Conservation (phyloP, 306 rosid species). For the Cucurbita maxima region DNA sequence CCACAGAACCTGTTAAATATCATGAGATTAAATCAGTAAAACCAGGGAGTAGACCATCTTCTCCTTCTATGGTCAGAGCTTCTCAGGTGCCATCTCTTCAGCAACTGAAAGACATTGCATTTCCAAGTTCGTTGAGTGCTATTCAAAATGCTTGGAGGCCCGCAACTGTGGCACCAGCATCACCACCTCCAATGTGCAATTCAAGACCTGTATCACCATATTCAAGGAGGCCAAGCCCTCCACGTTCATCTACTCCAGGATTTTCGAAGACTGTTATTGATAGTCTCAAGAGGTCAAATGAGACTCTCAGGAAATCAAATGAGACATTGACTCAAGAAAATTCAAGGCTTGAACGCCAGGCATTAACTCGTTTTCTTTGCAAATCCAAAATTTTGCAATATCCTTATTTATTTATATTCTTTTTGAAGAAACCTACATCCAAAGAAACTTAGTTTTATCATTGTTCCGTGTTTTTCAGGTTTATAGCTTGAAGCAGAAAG, state of each 20-base stretch:
- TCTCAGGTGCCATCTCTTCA: slow-evolving; percentile 45
- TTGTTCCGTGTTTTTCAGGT: slow-evolving; percentile 31
- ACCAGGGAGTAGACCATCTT: slow-evolving; percentile 25
- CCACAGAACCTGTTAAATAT: slow-evolving; percentile 41
- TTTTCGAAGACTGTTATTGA: slow-evolving; percentile 78
- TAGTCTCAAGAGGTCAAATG: slow-evolving; percentile 43
- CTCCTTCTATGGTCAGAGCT: slow-evolving; percentile 37
- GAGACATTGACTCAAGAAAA: slow-evolving; percentile 54
- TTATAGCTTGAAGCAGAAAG: slow-evolving; percentile 40
- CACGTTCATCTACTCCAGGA: slow-evolving; percentile 49
- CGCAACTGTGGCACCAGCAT: slow-evolving; percentile 16
- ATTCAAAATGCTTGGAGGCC: slow-evolving; percentile 42
- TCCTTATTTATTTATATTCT: neutral
- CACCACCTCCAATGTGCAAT: slow-evolving; percentile 13
- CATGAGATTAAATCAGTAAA: slow-evolving; percentile 38
- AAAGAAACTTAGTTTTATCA: neutral
- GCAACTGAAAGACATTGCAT: slow-evolving; percentile 58
- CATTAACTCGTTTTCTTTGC: slow-evolving; percentile 18
- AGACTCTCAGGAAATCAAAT: slow-evolving; percentile 57
- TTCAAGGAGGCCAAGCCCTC: slow-evolving; percentile 71
- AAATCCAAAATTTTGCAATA: neutral
- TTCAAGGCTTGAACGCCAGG: slow-evolving; percentile 52
- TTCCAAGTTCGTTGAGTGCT: slow-evolving; percentile 54
- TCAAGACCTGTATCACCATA: slow-evolving; percentile 52
- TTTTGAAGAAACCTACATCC: neutral